phyloP scores from a whole-genome alignment of 345 rosid genomes.

The Corchorus capsularis region DNA sequence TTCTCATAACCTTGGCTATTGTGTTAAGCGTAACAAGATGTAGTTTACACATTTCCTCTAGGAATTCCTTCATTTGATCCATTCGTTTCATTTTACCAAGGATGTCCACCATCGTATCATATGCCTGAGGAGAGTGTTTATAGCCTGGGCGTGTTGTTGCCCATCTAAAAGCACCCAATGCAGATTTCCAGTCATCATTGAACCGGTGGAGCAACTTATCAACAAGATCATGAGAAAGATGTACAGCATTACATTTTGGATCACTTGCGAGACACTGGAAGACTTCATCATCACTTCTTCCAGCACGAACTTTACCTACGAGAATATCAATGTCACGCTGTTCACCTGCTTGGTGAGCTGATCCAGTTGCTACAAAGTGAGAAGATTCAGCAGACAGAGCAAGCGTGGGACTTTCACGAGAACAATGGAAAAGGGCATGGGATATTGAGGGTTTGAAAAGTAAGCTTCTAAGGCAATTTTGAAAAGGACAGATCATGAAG shows the following conservation, averaged over 20 bases:
- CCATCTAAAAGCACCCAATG: conserved; percentile 76
- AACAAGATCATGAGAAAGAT: conserved; percentile 48
- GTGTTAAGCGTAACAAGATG: conserved; percentile 51
- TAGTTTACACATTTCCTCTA: conserved; percentile 54
- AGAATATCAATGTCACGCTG: conserved; percentile 35
- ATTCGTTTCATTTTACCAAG: conserved; percentile 70
- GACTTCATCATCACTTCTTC: conserved; percentile 54
- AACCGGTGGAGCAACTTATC: conserved; percentile 57
- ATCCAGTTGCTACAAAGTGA: not conserved
- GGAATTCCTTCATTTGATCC: conserved; percentile 60
- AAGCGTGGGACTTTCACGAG: conserved; percentile 23
- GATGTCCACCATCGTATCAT: conserved; percentile 64
- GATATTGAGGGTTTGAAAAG: conserved; percentile 27
- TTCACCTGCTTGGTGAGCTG: conserved; percentile 19
- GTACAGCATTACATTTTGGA: conserved; percentile 35
- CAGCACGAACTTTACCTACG: conserved; percentile 34
- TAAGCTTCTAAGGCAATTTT: conserved; percentile 24
- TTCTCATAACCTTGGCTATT: conserved; percentile 73
- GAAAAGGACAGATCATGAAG: conserved; percentile 36
- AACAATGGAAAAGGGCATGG: conserved; percentile 21
- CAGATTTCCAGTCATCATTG: conserved; percentile 83
- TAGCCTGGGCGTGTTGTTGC: conserved; percentile 52
- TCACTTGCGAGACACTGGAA: conserved; percentile 42
- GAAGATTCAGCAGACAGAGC: conserved; percentile 30
- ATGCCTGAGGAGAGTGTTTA: conserved; percentile 42